Conservation (phyloP, 192 early-diverging fungal species). For the Obelidium mucronatum region DNA sequence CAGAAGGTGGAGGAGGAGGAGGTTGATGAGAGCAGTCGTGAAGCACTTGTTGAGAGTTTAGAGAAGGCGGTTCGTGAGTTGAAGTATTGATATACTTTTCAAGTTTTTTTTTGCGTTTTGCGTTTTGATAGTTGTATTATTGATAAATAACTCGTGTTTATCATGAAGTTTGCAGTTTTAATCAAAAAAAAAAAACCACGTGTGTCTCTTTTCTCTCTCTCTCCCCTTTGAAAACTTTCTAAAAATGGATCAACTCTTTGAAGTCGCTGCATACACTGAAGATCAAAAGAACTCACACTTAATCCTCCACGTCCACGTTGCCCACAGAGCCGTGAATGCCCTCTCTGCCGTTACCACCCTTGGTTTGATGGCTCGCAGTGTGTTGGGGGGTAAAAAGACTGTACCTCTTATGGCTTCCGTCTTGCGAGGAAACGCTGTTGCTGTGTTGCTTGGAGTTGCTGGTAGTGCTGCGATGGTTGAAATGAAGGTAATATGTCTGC, state of each 20-base stretch:
- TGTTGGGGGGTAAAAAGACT: background rate
- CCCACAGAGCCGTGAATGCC: slow-evolving; percentile 21
- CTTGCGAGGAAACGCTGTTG: slow-evolving; percentile 28
- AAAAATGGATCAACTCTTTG: background rate
- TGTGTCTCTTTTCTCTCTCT: no score
- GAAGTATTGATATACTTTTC: no score
- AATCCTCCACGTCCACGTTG: slow-evolving; percentile 12
- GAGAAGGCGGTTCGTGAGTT: no score
- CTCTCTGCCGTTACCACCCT: background rate
- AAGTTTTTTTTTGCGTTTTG: no score
- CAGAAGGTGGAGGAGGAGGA: no score
- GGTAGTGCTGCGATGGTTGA: slow-evolving; percentile 15
- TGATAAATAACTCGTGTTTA: no score
- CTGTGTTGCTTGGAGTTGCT: slow-evolving; percentile 14
- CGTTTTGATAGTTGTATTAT: no score
- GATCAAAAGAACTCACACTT: slow-evolving; percentile 11
- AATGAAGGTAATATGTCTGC: background rate
- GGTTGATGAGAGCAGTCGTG: no score
- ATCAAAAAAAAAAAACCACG: no score
- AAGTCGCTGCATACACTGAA: background rate
- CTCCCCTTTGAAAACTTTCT: background rate
- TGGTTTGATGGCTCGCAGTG: background rate
- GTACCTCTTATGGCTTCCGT: slow-evolving; percentile 12
- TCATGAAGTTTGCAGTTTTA: no score
- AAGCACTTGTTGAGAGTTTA: no score